These are phyloP conservation scores for Phellopilus nigrolimitatus DNA, from an alignment of 1,284 basidiomycete species.

Conservation along the genomic window DNA sequence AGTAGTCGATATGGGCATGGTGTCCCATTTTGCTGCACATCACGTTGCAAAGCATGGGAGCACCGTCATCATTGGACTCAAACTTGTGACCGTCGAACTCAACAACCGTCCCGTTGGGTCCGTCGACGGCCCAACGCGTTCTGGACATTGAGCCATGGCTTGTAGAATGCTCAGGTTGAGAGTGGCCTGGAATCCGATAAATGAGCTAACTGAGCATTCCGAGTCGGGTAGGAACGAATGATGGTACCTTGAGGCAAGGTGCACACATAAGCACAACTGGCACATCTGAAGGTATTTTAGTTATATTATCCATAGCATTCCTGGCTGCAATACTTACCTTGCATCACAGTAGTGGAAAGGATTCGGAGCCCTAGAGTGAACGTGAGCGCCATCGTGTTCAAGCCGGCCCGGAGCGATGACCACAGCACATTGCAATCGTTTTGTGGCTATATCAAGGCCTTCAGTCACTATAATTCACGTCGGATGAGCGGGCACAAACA, in stretches of 20 bases:
- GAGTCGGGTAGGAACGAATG: background rate
- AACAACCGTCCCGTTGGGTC: constrained; percentile 38
- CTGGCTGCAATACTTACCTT: constrained; percentile 29
- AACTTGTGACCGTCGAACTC: constrained; percentile 55
- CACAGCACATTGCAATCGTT: constrained; percentile 44
- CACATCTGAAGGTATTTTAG: constrained; percentile 35
- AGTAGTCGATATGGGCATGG: constrained; percentile 55
- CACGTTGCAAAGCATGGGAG: constrained; percentile 60
- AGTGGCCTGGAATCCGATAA: constrained; percentile 41
- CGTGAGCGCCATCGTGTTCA: constrained; percentile 43
- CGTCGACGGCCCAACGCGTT: constrained; percentile 52
- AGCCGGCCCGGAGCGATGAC: constrained; percentile 39
- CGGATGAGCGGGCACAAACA: no score
- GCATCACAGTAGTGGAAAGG: constrained; percentile 48
- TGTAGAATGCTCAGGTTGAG: constrained; percentile 58
- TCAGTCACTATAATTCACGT: background rate
- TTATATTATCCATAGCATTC: background rate
- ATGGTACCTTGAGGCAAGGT: constrained; percentile 46
- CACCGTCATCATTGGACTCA: constrained; percentile 52
- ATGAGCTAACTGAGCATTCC: background rate
- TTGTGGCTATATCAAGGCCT: constrained; percentile 29
- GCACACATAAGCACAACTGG: constrained; percentile 54
- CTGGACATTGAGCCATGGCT: constrained; percentile 59
- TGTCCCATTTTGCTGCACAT: constrained; percentile 49
- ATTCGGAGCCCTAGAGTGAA: constrained; percentile 39